Percentiles rank a stretch among this genome's conserved stretches.
phyloP scores from a whole-genome alignment of 768 basidiomycete species.

The Kwoniella shandongensis region DNA sequence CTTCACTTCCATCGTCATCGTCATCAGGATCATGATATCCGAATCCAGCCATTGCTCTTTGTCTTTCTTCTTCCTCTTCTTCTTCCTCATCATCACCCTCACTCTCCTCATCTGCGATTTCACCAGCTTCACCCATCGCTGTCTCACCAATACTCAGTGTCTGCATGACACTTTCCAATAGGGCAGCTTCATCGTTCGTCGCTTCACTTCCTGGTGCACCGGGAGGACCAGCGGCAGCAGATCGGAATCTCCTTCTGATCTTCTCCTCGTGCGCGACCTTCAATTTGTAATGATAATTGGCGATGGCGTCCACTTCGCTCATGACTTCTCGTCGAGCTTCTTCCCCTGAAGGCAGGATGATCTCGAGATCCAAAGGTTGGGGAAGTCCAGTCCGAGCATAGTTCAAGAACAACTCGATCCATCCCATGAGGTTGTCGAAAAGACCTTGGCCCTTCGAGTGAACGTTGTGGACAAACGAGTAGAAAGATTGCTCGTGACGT shows the following conservation, averaged over 20 bases:
- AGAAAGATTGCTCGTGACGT: slow-evolving; percentile 93
- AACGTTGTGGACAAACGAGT: slow-evolving; percentile 96
- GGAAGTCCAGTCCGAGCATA: slow-evolving; percentile 86
- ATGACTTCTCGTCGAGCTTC: slow-evolving; percentile 74
- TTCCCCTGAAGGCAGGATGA: slow-evolving; percentile 78
- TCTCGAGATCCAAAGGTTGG: slow-evolving; percentile 73
- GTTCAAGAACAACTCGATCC: slow-evolving; percentile 94
- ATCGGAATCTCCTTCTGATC: slow-evolving; percentile 78
- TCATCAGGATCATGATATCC: neutral
- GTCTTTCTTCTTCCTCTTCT: slow-evolving; percentile 43
- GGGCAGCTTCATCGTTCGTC: slow-evolving; percentile 78
- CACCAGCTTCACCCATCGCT: slow-evolving; percentile 65
- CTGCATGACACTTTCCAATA: slow-evolving; percentile 76
- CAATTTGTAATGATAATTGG: slow-evolving; percentile 88
- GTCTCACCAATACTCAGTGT: slow-evolving; percentile 81
- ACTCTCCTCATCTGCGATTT: slow-evolving; percentile 66
- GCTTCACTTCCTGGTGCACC: slow-evolving; percentile 44
- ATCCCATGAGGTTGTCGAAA: slow-evolving; percentile 90
- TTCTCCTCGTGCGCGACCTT: slow-evolving; percentile 92
- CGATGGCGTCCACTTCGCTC: slow-evolving; percentile 81
- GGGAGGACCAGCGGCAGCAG: slow-evolving; percentile 52
- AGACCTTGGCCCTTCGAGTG: slow-evolving; percentile 93
- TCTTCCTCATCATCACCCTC: slow-evolving; percentile 61
- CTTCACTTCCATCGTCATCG: neutral
- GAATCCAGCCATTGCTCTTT: slow-evolving; percentile 8